These are phyloP conservation scores for Penicillium aurantiogriseum DNA, from an alignment of 2,329 filamentous ascomycete species.

Conservation along the genomic window DNA sequence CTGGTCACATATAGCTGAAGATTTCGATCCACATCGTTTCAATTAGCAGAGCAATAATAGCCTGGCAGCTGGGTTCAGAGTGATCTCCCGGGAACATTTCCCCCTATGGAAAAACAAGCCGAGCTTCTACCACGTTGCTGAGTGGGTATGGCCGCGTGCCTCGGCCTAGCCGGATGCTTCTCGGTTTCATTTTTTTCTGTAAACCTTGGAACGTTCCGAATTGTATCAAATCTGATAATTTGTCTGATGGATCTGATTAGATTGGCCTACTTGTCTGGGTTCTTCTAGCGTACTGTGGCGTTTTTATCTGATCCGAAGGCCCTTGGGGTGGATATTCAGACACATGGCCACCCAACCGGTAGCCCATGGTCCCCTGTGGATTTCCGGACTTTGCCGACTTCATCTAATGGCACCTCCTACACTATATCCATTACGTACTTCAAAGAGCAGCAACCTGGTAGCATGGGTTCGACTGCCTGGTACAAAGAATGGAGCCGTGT, in stretches of 20 bases:
- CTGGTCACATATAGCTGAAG: neutral
- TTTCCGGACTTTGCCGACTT: neutral
- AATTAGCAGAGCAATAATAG: neutral
- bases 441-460: neutral
- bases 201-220: neutral
- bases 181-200: neutral
- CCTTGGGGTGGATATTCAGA: neutral
- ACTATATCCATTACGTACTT: neutral
- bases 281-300: neutral
- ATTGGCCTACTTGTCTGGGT: neutral
- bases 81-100: neutral
- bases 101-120: neutral
- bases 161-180: neutral
- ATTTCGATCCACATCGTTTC: neutral
- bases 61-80: neutral
- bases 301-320: conserved; percentile 5
- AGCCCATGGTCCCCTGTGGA: neutral
- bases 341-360: neutral
- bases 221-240: neutral
- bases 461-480: neutral
- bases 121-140: neutral
- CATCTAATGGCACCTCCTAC: neutral
- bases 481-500: neutral
- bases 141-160: conserved; percentile 1
- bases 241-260: conserved; percentile 2